Evolutionary conservation across 1,284 basidiomycete genomes (phyloP), one percentile per base, ranked within the genome.

Genomic region (Heterobasidion parviporum): DNA sequence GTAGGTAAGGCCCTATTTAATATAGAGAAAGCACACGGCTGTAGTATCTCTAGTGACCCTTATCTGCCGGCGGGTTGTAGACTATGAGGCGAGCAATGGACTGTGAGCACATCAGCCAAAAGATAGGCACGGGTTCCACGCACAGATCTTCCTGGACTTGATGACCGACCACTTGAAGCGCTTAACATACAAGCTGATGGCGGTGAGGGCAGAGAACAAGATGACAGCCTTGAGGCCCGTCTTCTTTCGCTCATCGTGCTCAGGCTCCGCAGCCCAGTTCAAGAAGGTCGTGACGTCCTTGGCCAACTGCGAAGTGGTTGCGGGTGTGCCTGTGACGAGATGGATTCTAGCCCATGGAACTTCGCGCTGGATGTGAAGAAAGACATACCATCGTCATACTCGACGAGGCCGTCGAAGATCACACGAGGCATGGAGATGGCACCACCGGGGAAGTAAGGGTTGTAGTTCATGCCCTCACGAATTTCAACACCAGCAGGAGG

Each of bases 361-460:
- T 26, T 41, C 44, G 33, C 9, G 3, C 52, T 43, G 8, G 56
- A 10, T 33, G 44, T n/a, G 32, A n/a, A 33, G 41, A 48, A 15
- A 1, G 1, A 60, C 79, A 61, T 59, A 85, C 89, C 91, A 69
- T 98, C 95, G 1, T 92, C 89, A 70, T 91, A 98, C 73, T 98
- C 95, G 57, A 98, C 94, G 48, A 98, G 72, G 48, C 92, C 94
- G 68, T 98, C 95, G 70, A 92, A 99, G 61, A 99, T 78, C 18
- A 98, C 87, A 70, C 96, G 92, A 53, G 94, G 96, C 97, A 99
- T 99, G 67, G 91, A 93, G 62, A 99, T 98, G 65, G 94, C 93
- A 67, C 94, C 94, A 59, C 95, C 94, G 53, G 94, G 94, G 89
- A 98, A 97, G 79, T 89, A 97, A 49, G 91, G 91, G 78, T 96